Conservation (phyloP, 352 stramenopile species). For the Globisporangium paddicum region DNA sequence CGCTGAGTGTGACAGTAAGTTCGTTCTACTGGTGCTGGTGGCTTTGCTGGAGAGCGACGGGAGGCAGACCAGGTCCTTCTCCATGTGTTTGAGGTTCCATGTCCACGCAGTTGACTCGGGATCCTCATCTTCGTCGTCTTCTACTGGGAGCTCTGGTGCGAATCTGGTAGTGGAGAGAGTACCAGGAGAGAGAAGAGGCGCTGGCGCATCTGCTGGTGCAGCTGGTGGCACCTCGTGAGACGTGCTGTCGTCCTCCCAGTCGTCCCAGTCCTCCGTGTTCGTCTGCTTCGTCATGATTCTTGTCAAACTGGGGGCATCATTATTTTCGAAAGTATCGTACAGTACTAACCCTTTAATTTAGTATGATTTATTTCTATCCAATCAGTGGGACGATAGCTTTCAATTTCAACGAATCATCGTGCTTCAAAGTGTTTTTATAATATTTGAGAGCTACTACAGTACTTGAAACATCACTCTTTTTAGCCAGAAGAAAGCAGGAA, state of each 20-base stretch:
- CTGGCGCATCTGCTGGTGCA: not conserved
- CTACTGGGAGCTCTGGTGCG: not conserved
- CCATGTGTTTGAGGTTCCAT: slow-evolving; percentile 9
- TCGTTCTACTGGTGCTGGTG: not conserved
- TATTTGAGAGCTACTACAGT: not conserved
- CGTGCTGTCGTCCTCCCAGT: slow-evolving; percentile 37
- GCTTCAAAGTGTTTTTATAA: not conserved
- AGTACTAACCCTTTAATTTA: not conserved
- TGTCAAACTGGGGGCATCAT: not conserved
- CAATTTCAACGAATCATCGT: not conserved
- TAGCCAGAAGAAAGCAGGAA: not conserved
- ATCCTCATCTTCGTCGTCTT: not conserved
- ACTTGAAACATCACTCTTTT: too few species aligned
- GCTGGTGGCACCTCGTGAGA: not conserved
- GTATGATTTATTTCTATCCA: too few species aligned
- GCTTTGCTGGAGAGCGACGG: not conserved
- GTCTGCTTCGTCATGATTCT: not conserved
- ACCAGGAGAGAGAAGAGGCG: not conserved
- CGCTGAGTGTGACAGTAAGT: not conserved
- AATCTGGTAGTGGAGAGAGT: too few species aligned
- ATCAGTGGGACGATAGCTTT: too few species aligned
- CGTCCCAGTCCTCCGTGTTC: slow-evolving; percentile 32
- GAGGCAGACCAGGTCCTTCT: slow-evolving; percentile 4
- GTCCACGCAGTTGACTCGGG: not conserved
- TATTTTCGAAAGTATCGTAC: not conserved